phyloP scores from a whole-genome alignment of 129 eudicot genomes.

The Flaveria ramosissima region DNA sequence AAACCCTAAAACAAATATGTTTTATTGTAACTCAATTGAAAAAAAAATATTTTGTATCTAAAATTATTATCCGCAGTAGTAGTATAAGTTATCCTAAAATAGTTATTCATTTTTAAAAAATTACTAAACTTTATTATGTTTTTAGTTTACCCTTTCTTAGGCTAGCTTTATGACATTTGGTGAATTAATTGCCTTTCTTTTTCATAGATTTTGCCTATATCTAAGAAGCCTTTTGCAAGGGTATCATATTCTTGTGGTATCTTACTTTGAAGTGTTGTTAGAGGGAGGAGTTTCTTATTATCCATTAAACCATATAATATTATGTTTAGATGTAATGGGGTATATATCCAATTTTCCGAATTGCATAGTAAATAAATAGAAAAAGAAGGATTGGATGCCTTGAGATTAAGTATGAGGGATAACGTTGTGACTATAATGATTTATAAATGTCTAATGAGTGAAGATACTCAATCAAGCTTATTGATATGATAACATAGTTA shows the following conservation, averaged over 20 bases:
- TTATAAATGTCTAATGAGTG: background rate
- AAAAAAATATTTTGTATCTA: background rate
- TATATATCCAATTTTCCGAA: conserved; percentile 22
- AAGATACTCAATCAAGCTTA: conserved; percentile 19
- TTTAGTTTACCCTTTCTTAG: background rate
- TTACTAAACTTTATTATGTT: background rate
- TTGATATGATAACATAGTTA: background rate
- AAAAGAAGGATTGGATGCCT: conserved; percentile 25
- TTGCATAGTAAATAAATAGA: background rate
- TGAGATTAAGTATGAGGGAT: conserved; percentile 18
- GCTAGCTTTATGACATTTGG: conserved; percentile 26
- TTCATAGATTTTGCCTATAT: conserved; percentile 1
- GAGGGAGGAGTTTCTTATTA: background rate
- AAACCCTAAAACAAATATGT: background rate
- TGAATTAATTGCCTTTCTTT: conserved; percentile 14
- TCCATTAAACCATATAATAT: conserved; percentile 17
- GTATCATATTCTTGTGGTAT: conserved; percentile 35
- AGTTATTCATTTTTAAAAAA: background rate
- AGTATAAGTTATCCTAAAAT: background rate
- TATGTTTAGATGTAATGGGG: conserved; percentile 19
- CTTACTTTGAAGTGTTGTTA: conserved; percentile 25
- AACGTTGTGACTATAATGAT: background rate
- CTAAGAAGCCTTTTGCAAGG: conserved; percentile 17
- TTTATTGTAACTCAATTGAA: background rate
- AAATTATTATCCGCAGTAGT: background rate